A percentile compares a stretch with the other conserved stretches of the same genome.
phyloP scores from a whole-genome alignment of 345 rosid genomes.

The Durio zibethinus region DNA sequence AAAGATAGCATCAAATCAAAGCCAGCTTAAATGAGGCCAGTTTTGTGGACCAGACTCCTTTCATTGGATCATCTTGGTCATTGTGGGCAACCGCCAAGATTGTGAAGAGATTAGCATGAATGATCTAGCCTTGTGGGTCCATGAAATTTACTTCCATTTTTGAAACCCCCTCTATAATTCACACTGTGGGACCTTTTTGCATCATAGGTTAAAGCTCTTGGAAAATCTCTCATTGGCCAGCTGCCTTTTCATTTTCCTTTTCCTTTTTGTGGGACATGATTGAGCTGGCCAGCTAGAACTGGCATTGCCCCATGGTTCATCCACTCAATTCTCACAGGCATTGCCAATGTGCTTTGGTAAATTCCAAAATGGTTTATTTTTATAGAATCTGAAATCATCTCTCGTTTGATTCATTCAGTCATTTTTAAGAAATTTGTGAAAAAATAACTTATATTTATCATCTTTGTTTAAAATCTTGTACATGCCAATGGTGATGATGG shows the following conservation, averaged over 20 bases:
- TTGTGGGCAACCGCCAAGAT: not conserved
- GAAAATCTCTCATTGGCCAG: constrained; percentile 12
- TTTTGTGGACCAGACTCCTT: not conserved
- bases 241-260: not conserved
- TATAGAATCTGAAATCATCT: too few species aligned
- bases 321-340: not conserved
- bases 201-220: not conserved
- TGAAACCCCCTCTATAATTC: not conserved
- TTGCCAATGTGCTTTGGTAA: too few species aligned
- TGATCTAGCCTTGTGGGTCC: constrained; percentile 14
- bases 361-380: too few species aligned
- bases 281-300: not conserved
- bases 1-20: not conserved
- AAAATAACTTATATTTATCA: too few species aligned
- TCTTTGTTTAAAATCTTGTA: too few species aligned
- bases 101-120: not conserved
- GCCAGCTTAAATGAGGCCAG: not conserved
- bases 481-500: too few species aligned
- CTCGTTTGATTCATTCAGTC: too few species aligned
- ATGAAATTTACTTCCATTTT: constrained; percentile 3
- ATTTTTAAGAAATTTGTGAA: too few species aligned
- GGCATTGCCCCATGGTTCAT: not conserved
- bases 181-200: constrained; percentile 14
- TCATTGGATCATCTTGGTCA: not conserved
- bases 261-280: not conserved